Percentiles rank a stretch among this genome's conserved stretches.
phyloP scores from a whole-genome alignment of 441 rosid species.

The Populus hybrid region DNA sequence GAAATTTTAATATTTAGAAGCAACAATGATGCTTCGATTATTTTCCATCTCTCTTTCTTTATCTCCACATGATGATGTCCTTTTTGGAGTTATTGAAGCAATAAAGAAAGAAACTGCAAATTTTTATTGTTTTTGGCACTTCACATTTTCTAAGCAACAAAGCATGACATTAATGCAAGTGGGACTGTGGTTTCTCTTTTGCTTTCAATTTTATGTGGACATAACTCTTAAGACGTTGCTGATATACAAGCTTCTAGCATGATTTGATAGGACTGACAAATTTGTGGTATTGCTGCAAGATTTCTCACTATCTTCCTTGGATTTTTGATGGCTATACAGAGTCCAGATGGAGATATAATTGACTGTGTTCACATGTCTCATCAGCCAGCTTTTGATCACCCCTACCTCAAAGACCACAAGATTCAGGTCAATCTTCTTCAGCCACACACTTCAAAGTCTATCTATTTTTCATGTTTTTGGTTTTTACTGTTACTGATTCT shows the following conservation, averaged over 20 bases:
- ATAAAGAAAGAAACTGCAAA: not conserved
- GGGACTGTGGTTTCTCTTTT: not conserved
- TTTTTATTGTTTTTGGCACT: not conserved
- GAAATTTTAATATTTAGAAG: conserved; percentile 7
- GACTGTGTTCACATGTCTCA: conserved; percentile 83
- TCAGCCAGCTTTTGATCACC: conserved; percentile 98
- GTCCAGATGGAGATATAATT: conserved; percentile 92
- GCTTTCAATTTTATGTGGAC: not conserved
- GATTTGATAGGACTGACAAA: not conserved
- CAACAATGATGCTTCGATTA: conserved; percentile 23
- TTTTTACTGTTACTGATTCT: not conserved
- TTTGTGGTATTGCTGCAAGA: conserved; percentile 6
- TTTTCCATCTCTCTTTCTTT: conserved; percentile 19
- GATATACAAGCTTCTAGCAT: not conserved
- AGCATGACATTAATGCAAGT: conserved; percentile 16
- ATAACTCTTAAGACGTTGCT: not conserved
- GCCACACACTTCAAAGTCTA: not conserved
- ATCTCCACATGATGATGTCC: conserved; percentile 31
- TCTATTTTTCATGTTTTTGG: conserved; percentile 1
- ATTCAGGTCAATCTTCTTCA: conserved; percentile 60
- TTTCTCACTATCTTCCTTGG: conserved; percentile 2
- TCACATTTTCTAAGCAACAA: not conserved
- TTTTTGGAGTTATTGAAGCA: conserved; percentile 24
- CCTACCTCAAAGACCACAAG: conserved; percentile 95
- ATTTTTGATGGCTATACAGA: conserved; percentile 46